Conservation (phyloP, 2,329 filamentous ascomycete species). For the Penicillium concentricum region DNA sequence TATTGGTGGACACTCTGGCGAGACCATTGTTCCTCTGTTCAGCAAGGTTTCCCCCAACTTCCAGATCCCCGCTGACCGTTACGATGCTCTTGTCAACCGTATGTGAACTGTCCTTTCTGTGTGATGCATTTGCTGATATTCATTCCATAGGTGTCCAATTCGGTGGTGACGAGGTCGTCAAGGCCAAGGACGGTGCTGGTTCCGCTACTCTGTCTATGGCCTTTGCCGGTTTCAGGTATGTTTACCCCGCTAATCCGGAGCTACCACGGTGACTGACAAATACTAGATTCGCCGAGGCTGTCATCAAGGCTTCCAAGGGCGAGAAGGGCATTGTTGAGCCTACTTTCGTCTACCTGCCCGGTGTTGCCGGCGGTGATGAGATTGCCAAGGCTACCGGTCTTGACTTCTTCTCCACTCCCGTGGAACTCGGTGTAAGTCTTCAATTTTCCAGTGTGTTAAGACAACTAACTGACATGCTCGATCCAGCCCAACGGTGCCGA, state of each 20-base stretch:
- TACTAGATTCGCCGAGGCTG: constrained; percentile 82
- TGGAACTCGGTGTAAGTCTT: constrained; percentile 85
- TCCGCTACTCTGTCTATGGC: constrained; percentile 94
- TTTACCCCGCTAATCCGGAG: constrained; percentile 16
- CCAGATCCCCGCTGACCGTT: constrained; percentile 82
- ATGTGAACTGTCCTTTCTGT: constrained; percentile 30
- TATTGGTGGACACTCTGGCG: constrained; percentile 94
- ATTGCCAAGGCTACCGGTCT: constrained; percentile 78
- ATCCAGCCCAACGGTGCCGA: constrained; percentile 75
- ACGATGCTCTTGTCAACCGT: constrained; percentile 86
- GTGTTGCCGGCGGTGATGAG: constrained; percentile 81
- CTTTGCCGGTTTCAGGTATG: constrained; percentile 87
- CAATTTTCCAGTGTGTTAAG: constrained; percentile 1
- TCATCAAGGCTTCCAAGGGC: constrained; percentile 83
- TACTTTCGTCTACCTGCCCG: constrained; percentile 91
- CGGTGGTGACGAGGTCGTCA: constrained; percentile 94
- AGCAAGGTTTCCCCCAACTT: constrained; percentile 81
- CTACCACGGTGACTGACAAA: constrained; percentile 18
- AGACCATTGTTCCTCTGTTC: constrained; percentile 97
- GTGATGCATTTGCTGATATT: constrained; percentile 7
- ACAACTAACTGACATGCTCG: constrained; percentile 28
- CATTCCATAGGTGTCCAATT: constrained; percentile 71
- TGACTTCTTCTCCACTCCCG: constrained; percentile 94
- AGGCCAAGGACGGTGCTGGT: constrained; percentile 88
- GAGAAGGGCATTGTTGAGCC: constrained; percentile 93